Base-by-base conservation (phyloP, 2,329 filamentous ascomycete genomes). In the Sclerotinia minor region DNA sequence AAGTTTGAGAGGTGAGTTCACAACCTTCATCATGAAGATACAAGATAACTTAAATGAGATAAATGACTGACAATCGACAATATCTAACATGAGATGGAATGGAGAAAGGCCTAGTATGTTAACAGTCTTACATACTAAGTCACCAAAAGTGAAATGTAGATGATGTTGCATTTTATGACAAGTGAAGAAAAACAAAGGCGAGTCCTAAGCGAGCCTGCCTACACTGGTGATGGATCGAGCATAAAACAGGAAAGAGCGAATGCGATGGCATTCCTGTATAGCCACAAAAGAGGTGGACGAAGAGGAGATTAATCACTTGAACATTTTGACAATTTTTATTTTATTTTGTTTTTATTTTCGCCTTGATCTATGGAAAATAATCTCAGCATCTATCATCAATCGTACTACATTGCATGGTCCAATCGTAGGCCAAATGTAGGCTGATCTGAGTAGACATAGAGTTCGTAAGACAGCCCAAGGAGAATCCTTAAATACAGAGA, bases 401-500 rank as follows among this genome's bases (percentile, higher is more conserved):
- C 68, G 59, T 64, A 69, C 69, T 65, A 64, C 55, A 68, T 74
- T 69, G 70, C 63, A 70, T 72, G 63, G 67, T 52, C 65, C 67
- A 67, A 65, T 67, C 70, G 68, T 55, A 67, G 69, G 64, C 65
- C 63, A 65, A 69, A 64, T 45, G 72, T 71, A 73, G 70, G 69
- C 68, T 72, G 69, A 72, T 66, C 68, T 54, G 68, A 71, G 70
- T 41, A n/a, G 71, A 70, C 70, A 73, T 69, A 69, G 68, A 72
- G 68, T 68, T 69, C 71, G 69, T 68, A 65, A 67, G 53, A 72
- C 73, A 73, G 71, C 72, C 71, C 70, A 71, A 67, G 67, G 71
- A 72, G 73, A 74, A 73, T 72, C 73, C 75, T 67, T 73, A 74
- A 69, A 73, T 76, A 77, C 74, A 74, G 63, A 74, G 65, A 74